Conservation (phyloP, 345 rosid genomes). For the Mercurialis annua region DNA sequence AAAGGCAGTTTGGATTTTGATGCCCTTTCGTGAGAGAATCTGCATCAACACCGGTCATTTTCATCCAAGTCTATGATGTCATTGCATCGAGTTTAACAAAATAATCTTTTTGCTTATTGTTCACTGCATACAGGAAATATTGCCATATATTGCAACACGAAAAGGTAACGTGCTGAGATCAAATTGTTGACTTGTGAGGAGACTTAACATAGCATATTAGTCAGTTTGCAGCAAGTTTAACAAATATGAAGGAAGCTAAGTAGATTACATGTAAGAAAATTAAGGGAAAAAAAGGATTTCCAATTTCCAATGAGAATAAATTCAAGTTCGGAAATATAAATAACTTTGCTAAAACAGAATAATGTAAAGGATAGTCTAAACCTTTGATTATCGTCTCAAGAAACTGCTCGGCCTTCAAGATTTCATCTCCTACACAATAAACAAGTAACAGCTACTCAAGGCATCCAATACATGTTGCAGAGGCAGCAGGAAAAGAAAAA, state of each 20-base stretch:
- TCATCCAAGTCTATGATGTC: neutral
- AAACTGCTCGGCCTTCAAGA: slow-evolving; percentile 65
- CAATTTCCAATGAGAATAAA: neutral
- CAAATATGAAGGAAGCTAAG: neutral
- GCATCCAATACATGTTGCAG: slow-evolving; percentile 6
- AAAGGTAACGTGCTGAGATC: neutral
- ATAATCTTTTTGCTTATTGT: neutral
- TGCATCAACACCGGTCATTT: neutral
- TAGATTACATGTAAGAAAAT: neutral
- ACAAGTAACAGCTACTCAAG: neutral
- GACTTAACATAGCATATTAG: neutral
- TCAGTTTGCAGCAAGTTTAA: neutral
- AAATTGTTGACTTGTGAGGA: neutral
- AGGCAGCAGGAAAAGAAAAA: slow-evolving; percentile 7
- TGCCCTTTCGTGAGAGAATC: neutral
- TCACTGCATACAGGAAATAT: neutral
- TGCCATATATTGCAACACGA: neutral
- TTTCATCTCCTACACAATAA: slow-evolving; percentile 55
- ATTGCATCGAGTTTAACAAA: neutral
- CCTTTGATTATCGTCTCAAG: slow-evolving; percentile 79
- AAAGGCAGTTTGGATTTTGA: neutral
- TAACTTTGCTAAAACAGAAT: neutral
- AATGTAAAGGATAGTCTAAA: slow-evolving; percentile 16
- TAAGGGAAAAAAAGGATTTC: neutral
- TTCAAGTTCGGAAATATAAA: neutral